These are phyloP conservation scores for Sporothrix schenckii DNA, from an alignment of 2,329 filamentous ascomycete genomes.

Conservation along the genomic window DNA sequence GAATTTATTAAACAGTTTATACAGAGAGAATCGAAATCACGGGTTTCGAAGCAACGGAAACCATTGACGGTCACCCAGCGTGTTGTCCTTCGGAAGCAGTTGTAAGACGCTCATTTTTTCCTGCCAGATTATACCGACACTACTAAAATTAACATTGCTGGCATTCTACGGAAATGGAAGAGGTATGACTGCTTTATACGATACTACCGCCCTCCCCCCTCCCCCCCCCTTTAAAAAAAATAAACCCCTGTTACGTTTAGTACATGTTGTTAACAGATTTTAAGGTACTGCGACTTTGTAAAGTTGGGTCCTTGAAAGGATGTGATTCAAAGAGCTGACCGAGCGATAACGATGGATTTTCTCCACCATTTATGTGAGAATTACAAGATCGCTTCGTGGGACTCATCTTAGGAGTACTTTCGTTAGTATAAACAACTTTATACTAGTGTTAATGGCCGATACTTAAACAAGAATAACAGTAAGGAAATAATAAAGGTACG, in stretches of 20 bases:
- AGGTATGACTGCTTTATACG: slow-evolving; percentile 24
- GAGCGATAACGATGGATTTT: slow-evolving; percentile 34
- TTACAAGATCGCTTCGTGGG: slow-evolving; percentile 33
- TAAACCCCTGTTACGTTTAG: slow-evolving; percentile 15
- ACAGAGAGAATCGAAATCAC: slow-evolving; percentile 29
- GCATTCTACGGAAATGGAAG: slow-evolving; percentile 37
- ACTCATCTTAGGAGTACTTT: slow-evolving; percentile 33
- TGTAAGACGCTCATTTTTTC: slow-evolving; percentile 36
- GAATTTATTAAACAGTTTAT: slow-evolving; percentile 33
- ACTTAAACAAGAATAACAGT: slow-evolving; percentile 3
- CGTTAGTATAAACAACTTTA: slow-evolving; percentile 34
- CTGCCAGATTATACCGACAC: slow-evolving; percentile 35
- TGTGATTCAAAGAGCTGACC: slow-evolving; percentile 31
- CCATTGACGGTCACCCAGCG: slow-evolving; percentile 33
- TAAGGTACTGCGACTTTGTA: slow-evolving; percentile 33
- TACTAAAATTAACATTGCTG: slow-evolving; percentile 38
- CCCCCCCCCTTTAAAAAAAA: too few relatives aligned
- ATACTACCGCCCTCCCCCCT: too few relatives aligned
- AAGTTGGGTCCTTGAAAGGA: slow-evolving; percentile 32
- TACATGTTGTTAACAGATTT: slow-evolving; percentile 29
- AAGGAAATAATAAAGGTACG: slow-evolving; percentile 5
- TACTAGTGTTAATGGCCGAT: slow-evolving; percentile 3
- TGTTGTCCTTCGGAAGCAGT: slow-evolving; percentile 35
- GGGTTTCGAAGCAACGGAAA: slow-evolving; percentile 33
- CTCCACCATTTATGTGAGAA: slow-evolving; percentile 26